Evolutionary conservation across 331 rosid species (phyloP).

Genomic region (Malus hybrid): DNA sequence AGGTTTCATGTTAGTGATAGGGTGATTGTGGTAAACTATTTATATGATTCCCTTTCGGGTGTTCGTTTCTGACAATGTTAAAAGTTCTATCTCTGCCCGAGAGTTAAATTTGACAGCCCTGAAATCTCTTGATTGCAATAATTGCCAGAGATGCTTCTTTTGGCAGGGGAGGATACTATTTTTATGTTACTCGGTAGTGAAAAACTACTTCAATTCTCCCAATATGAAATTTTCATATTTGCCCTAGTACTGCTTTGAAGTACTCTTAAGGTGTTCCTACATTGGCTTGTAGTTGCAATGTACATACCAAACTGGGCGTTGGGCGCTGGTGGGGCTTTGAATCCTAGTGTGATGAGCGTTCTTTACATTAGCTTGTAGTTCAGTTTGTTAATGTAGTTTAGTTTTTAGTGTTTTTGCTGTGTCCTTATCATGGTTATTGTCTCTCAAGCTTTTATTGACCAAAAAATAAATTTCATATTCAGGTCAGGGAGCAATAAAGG

Average conservation of each 20-base stretch:
- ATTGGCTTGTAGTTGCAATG: not conserved
- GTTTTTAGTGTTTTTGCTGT: not conserved
- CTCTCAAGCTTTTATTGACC: slow-evolving; percentile 8
- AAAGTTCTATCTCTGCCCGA: not conserved
- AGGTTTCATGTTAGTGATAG: not conserved
- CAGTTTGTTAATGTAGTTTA: not conserved
- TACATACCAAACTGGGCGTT: not conserved
- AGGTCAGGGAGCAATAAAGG: slow-evolving; percentile 32
- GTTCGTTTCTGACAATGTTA: not conserved
- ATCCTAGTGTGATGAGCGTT: not conserved
- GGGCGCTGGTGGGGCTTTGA: not conserved
- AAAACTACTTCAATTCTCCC: not conserved
- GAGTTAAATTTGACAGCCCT: not conserved
- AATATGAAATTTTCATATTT: not conserved
- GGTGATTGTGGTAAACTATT: not conserved
- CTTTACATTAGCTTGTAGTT: not conserved
- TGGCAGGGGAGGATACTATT: not conserved
- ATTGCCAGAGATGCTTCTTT: not conserved
- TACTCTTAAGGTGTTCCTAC: not conserved
- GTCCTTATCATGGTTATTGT: slow-evolving; percentile 1
- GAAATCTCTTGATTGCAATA: not conserved
- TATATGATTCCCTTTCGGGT: not conserved
- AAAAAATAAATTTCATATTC: slow-evolving; percentile 12
- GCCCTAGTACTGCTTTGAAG: not conserved
- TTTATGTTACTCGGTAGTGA: not conserved